Conservation (phyloP, 176 grass and related monocot species). For the Triticum dicoccoides region DNA sequence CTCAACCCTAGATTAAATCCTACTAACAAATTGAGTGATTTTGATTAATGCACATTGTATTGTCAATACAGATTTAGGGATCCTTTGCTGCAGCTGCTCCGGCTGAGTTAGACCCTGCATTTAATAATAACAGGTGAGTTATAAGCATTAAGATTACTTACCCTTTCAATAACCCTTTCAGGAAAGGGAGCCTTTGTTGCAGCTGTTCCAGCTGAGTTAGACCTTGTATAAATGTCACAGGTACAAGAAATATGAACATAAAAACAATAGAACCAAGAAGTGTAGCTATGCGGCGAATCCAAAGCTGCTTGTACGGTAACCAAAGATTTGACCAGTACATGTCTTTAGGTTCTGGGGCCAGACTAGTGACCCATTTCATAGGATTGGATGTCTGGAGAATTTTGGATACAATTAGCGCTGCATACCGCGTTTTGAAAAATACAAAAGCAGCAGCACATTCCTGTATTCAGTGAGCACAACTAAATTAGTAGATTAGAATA, state of each 20-base stretch:
- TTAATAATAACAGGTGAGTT: slow-evolving; percentile 1
- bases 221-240: slow-evolving; percentile 89
- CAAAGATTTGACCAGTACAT: slow-evolving; percentile 98
- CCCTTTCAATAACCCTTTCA: slow-evolving; percentile 72
- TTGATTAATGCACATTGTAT: neutral
- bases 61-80: slow-evolving; percentile 7
- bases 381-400: slow-evolving; percentile 92
- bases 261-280: slow-evolving; percentile 72
- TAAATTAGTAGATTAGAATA: slow-evolving; percentile 27
- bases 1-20: neutral
- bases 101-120: neutral
- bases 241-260: slow-evolving; percentile 80
- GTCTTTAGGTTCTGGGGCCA: slow-evolving; percentile 82
- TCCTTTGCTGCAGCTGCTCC: neutral
- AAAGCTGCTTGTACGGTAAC: slow-evolving; percentile 80
- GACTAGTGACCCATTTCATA: slow-evolving; percentile 76
- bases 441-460: slow-evolving; percentile 87
- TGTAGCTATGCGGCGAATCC: slow-evolving; percentile 71
- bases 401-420: slow-evolving; percentile 64
- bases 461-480: slow-evolving; percentile 39
- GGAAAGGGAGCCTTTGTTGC: slow-evolving; percentile 72
- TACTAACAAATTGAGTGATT: slow-evolving; percentile 1
- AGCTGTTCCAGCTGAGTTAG: slow-evolving; percentile 81
- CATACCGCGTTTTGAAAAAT: slow-evolving; percentile 95
- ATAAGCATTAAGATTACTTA: slow-evolving; percentile 34